Conservation (phyloP, 192 early-diverging fungal genomes). For the Rhizophagus prolifer region DNA sequence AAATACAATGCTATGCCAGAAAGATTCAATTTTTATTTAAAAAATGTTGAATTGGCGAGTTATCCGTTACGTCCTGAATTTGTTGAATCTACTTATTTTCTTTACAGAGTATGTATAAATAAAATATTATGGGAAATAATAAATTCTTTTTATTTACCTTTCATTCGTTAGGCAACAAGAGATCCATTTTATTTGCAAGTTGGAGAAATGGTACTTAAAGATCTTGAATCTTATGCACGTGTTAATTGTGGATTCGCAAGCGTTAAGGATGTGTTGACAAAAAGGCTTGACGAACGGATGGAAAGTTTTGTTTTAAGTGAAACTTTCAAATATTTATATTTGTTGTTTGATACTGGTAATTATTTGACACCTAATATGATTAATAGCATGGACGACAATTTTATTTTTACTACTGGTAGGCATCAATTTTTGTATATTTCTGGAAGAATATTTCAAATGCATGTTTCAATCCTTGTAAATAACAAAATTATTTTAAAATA, state of each 20-base stretch:
- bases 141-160: too few species aligned
- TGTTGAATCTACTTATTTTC: constrained; percentile 89
- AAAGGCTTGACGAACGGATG: constrained; percentile 80
- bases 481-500: not conserved
- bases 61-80: constrained; percentile 95
- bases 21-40: constrained; percentile 73
- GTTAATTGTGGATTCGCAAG: constrained; percentile 82
- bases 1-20: constrained; percentile 86
- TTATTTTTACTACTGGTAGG: constrained; percentile 84
- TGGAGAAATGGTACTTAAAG: constrained; percentile 82
- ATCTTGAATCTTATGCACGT: constrained; percentile 69
- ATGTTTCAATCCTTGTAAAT: not conserved
- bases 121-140: too few species aligned
- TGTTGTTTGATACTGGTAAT: constrained; percentile 86
- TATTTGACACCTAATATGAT: not conserved
- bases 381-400: constrained; percentile 71
- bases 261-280: constrained; percentile 62
- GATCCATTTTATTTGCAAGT: constrained; percentile 90
- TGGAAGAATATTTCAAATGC: not conserved
- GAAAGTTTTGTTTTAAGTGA: constrained; percentile 94
- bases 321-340: constrained; percentile 95
- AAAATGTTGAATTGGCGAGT: constrained; percentile 59
- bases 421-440: constrained; percentile 1
- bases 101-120: constrained; percentile 61
- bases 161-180: constrained; percentile 61